phyloP scores from a whole-genome alignment of 352 stramenopile species.

The Phytophthora chlamydospora region DNA sequence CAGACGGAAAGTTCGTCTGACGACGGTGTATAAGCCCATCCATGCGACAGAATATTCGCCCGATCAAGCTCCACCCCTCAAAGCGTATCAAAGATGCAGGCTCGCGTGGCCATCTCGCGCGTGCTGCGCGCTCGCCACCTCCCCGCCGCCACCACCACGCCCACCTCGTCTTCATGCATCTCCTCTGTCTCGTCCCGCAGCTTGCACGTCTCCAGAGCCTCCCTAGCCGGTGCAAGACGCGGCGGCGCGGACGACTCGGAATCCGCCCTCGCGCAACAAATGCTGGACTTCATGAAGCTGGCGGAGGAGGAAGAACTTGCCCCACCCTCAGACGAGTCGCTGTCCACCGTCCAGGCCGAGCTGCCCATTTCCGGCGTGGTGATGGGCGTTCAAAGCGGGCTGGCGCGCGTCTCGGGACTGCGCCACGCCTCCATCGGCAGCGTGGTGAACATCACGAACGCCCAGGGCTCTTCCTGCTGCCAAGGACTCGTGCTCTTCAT shows the following conservation, averaged over 20 bases:
- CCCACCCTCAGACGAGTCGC: not conserved
- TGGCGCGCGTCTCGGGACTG: conserved; percentile 77
- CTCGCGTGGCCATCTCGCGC: conserved; percentile 15
- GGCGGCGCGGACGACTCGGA: conserved; percentile 50
- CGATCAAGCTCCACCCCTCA: conserved; percentile 2
- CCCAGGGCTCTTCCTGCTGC: conserved; percentile 33
- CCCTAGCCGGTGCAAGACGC: conserved; percentile 6
- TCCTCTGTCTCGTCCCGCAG: conserved; percentile 3
- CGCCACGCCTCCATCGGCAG: conserved; percentile 75
- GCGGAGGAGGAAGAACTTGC: conserved; percentile 33
- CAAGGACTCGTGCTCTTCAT: conserved; percentile 63
- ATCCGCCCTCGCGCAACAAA: conserved; percentile 66
- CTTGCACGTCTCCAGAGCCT: conserved; percentile 15
- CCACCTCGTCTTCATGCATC: not conserved
- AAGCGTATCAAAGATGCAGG: conserved; percentile 9
- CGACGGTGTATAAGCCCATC: no score
- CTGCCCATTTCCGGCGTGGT: conserved; percentile 61
- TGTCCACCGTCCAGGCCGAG: conserved; percentile 29
- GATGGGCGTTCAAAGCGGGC: conserved; percentile 72
- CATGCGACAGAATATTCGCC: not conserved
- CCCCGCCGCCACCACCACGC: not conserved
- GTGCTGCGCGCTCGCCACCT: conserved; percentile 3
- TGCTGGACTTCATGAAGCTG: conserved; percentile 70
- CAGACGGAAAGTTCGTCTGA: conserved; percentile 6
- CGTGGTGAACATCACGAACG: conserved; percentile 53